Base-by-base conservation (phyloP, 2,329 filamentous ascomycete genomes). In the Colletotrichum karsti region DNA sequence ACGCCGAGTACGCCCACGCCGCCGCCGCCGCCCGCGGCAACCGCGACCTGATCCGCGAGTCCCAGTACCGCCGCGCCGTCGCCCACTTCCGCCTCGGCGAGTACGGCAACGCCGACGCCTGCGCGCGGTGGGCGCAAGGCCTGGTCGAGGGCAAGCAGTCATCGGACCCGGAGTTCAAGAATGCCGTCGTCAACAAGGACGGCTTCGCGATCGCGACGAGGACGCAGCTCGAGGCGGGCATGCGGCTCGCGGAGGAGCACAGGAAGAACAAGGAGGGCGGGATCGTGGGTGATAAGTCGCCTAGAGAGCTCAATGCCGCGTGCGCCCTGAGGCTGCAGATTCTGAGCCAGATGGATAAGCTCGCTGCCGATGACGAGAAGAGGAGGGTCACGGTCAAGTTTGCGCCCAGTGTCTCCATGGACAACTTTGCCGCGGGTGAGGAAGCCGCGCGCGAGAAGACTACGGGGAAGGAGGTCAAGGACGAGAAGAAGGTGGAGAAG, bases 11-110 rank as follows among this genome's bases (percentile, higher is more conserved):
- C 53, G 92, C 90, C 3, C 86, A 92, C 59, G 80, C 86, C 39
- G 80, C 86, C 4, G 91, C 91, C 3, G 82, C 82, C 26, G 85
- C 91, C 70, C 91, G 95, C 42, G 92, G 88, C 33, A 92, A 91
- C 74, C 89, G 92, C 56, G 89, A 93, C 71, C 86, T 92, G 30
- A 93, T 98, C 77, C 85, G 90, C 50, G 88, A 60, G 33, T 22
- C 65, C 2, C 93, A 98, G 74, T 89, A 96, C 74, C 90, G 95
- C 72, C 89, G 95, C 39, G 92, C 89, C 5, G 88, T 97, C 12
- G 87, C 92, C 10, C 84, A 95, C 26, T 92, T 90, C 78, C 88
- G 90, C 54, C 82, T 94, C 42, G 88, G 88, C 35, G 86, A 88
- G 59, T 93, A 90, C 73, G 94, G 91, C 4, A 92, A 98, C 79